A percentile compares a stretch with the other conserved stretches of the same genome.
These are phyloP conservation scores for Coemansia sp. DNA, from an alignment of 192 early-diverging fungal species.

Conservation along the genomic window DNA sequence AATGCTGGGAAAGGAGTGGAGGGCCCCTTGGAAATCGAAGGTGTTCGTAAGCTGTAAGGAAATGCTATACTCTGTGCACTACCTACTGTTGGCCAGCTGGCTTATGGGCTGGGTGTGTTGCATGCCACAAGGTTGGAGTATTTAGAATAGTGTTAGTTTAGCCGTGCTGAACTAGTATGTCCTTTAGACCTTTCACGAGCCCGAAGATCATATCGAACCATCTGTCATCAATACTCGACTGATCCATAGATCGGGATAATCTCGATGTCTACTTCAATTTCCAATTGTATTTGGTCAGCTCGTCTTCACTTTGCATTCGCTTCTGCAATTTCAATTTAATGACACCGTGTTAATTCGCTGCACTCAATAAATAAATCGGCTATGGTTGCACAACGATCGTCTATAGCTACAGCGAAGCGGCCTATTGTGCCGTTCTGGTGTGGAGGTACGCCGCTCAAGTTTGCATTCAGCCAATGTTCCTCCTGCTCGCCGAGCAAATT, in stretches of 20 bases:
- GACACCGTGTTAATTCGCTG: background rate
- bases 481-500: background rate
- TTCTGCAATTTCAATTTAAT: background rate
- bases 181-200: too few relatives aligned
- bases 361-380: background rate
- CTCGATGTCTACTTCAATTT: background rate
- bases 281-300: background rate
- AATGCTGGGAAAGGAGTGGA: too few relatives aligned
- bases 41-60: too few relatives aligned
- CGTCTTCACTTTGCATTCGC: background rate
- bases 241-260: constrained; percentile 1
- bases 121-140: too few relatives aligned
- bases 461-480: background rate
- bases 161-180: too few relatives aligned
- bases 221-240: background rate
- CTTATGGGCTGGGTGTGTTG: too few relatives aligned
- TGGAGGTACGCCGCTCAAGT: constrained; percentile 30
- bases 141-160: too few relatives aligned
- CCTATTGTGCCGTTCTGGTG: constrained; percentile 53
- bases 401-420: background rate
- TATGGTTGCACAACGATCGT: constrained; percentile 5
- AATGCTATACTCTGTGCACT: too few relatives aligned
- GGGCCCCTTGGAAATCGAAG: too few relatives aligned
- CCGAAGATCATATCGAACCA: background rate
- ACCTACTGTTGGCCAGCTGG: too few relatives aligned